Percentiles rank a stretch among this genome's conserved stretches.
These are phyloP conservation scores for Macroventuria anomochaeta DNA, from an alignment of 2,329 filamentous ascomycete genomes.

Conservation along the genomic window DNA sequence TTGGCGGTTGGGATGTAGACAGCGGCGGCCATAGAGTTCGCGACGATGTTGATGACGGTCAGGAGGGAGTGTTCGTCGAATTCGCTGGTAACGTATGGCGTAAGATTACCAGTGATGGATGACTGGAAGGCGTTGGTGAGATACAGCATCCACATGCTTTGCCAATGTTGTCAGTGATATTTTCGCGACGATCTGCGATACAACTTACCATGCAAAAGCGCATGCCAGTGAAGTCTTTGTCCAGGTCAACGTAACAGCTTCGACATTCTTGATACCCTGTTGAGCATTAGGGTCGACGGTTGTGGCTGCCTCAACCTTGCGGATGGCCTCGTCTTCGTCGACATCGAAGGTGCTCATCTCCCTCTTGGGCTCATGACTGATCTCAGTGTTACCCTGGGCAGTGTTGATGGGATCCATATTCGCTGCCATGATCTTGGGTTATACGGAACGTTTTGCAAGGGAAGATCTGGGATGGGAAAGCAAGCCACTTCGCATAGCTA, in stretches of 20 bases:
- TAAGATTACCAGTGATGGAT: conserved; percentile 44
- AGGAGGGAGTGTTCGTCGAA: conserved; percentile 38
- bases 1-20: conserved; percentile 49
- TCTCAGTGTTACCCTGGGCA: conserved; percentile 4
- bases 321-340: conserved; percentile 25
- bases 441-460: neutral
- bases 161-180: neutral
- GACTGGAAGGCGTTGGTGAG: conserved; percentile 54
- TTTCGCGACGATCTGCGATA: neutral
- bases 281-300: conserved; percentile 30
- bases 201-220: conserved; percentile 45
- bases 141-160: conserved; percentile 43
- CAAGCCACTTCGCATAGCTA: neutral
- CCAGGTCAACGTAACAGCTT: conserved; percentile 50
- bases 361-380: conserved; percentile 18
- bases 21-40: conserved; percentile 40
- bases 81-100: conserved; percentile 41
- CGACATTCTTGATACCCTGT: conserved; percentile 44
- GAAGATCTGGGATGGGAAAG: neutral
- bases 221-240: conserved; percentile 41
- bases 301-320: conserved; percentile 24
- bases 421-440: conserved; percentile 1
- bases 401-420: conserved; percentile 7
- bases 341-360: conserved; percentile 19
- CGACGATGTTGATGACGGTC: conserved; percentile 35